Percentiles rank a stretch among this genome's conserved stretches.
Evolutionary conservation across 2,329 filamentous ascomycete species (phyloP).

Genomic region (Diaporthe citrichinensis): DNA sequence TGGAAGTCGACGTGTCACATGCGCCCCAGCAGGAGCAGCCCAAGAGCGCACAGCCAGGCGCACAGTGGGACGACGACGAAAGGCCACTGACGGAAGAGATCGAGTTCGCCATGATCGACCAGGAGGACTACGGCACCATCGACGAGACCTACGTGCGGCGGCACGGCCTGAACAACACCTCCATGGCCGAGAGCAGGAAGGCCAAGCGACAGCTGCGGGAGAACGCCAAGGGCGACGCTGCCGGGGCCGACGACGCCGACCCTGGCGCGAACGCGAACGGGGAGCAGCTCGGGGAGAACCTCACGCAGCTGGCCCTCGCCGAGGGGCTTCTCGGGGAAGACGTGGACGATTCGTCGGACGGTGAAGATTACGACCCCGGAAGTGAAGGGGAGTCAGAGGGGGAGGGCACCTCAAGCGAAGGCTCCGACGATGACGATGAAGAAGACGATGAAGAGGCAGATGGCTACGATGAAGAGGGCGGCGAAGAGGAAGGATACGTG

Average conservation of each 20-base stretch:
- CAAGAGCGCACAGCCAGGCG: constrained; percentile 24
- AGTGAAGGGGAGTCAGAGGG: constrained; percentile 73
- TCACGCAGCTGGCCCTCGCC: constrained; percentile 65
- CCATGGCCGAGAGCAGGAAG: constrained; percentile 77
- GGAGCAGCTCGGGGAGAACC: constrained; percentile 52
- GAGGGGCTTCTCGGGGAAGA: constrained; percentile 71
- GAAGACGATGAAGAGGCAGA: constrained; percentile 58
- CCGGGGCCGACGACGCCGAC: constrained; percentile 48
- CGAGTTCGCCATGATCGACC: constrained; percentile 79
- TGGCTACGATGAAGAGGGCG: constrained; percentile 49
- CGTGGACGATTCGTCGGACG: constrained; percentile 73
- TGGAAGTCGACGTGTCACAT: constrained; percentile 66
- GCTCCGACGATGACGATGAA: constrained; percentile 66
- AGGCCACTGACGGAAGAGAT: constrained; percentile 68
- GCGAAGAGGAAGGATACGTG: constrained; percentile 46
- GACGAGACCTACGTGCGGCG: constrained; percentile 73
- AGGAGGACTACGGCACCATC: constrained; percentile 76
- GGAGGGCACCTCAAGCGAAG: constrained; percentile 64
- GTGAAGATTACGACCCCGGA: constrained; percentile 77
- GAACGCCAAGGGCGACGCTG: constrained; percentile 64
- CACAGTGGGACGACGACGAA: constrained; percentile 39
- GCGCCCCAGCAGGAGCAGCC: constrained; percentile 25
- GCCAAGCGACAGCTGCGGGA: constrained; percentile 74
- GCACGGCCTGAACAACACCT: constrained; percentile 74
- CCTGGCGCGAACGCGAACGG: constrained; percentile 54